These are phyloP conservation scores for Panellus pusillus DNA, from an alignment of 768 basidiomycete species.

Conservation along the genomic window DNA sequence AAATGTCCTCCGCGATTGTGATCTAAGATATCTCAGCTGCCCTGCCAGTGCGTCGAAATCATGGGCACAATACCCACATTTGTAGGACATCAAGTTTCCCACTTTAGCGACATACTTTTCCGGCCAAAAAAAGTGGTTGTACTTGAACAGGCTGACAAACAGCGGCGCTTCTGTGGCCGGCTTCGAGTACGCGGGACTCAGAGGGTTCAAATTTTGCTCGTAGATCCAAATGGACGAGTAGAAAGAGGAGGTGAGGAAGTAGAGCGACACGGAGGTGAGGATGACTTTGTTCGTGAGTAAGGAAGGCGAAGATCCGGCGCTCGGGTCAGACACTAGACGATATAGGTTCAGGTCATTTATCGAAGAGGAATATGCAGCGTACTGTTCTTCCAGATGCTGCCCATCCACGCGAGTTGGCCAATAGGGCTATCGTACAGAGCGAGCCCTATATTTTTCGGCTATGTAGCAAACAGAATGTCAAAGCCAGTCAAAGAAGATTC, in stretches of 20 bases:
- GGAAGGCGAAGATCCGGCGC: slow-evolving; percentile 1
- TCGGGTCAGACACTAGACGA: slow-evolving; percentile 11
- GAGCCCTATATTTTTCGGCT: slow-evolving; percentile 26
- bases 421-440: slow-evolving; percentile 25
- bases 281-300: slow-evolving; percentile 7
- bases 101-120: background rate
- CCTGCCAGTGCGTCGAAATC: background rate
- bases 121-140: slow-evolving; percentile 2
- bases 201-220: slow-evolving; percentile 4
- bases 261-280: slow-evolving; percentile 25
- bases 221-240: slow-evolving; percentile 17
- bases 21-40: background rate
- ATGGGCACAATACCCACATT: background rate
- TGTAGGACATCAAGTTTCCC: slow-evolving; percentile 1
- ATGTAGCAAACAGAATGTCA: background rate
- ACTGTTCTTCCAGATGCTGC: slow-evolving; percentile 22
- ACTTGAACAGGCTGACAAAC: background rate
- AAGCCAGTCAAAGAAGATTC: background rate
- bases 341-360: background rate
- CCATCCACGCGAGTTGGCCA: slow-evolving; percentile 27
- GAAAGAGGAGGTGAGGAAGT: slow-evolving; percentile 24
- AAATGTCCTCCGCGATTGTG: slow-evolving; percentile 10
- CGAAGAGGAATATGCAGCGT: background rate
- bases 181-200: slow-evolving; percentile 3
- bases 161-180: slow-evolving; percentile 5